Evolutionary conservation across 2,329 filamentous ascomycete species (phyloP).

Genomic region (Meredithiella fracta): DNA sequence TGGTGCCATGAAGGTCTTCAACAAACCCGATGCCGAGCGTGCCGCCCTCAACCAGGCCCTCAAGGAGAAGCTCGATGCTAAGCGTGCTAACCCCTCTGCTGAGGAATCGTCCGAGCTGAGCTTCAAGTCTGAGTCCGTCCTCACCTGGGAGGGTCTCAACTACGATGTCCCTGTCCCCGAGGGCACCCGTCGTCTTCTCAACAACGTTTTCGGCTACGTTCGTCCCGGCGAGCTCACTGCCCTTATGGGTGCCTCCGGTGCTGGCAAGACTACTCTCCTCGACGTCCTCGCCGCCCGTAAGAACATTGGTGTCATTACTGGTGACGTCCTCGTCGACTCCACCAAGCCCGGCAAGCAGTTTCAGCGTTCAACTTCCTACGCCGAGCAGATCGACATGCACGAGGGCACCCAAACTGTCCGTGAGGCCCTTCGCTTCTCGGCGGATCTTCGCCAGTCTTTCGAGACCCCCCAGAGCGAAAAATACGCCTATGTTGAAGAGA

Average conservation of each 20-base stretch:
- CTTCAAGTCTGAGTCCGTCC: slow-evolving; percentile 45
- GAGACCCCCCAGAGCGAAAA: slow-evolving; percentile 38
- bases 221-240: slow-evolving; percentile 63
- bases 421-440: slow-evolving; percentile 47
- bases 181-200: slow-evolving; percentile 38
- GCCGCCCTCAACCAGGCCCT: slow-evolving; percentile 49
- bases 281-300: slow-evolving; percentile 53
- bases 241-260: slow-evolving; percentile 70
- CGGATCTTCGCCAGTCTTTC: slow-evolving; percentile 40
- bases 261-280: slow-evolving; percentile 72
- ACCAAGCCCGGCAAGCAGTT: slow-evolving; percentile 41
- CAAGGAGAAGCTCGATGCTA: slow-evolving; percentile 39
- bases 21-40: slow-evolving; percentile 52
- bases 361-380: slow-evolving; percentile 44
- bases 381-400: slow-evolving; percentile 46
- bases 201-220: slow-evolving; percentile 49
- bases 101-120: slow-evolving; percentile 33
- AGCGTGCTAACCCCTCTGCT: slow-evolving; percentile 26
- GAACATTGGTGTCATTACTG: slow-evolving; percentile 43
- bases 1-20: slow-evolving; percentile 67
- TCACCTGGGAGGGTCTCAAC: slow-evolving; percentile 75
- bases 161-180: slow-evolving; percentile 52
- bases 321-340: slow-evolving; percentile 42
- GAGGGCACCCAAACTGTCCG: slow-evolving; percentile 46
- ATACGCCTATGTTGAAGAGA: slow-evolving; percentile 43